Evolutionary conservation across 202 grass and related monocot genomes (phyloP).

Genomic region (Digitaria exilis): DNA sequence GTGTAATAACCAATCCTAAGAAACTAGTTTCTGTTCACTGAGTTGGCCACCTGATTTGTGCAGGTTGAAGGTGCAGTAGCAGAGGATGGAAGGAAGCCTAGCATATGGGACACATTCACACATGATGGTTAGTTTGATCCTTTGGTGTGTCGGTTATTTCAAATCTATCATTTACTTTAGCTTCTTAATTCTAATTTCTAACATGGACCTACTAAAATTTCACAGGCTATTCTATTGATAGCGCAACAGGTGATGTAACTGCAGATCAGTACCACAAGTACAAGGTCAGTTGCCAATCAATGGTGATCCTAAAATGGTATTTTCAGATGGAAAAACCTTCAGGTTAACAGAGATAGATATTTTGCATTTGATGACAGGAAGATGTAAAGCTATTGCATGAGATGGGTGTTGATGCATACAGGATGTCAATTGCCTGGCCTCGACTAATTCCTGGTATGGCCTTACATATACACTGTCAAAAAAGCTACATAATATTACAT

Average conservation of each 20-base stretch:
- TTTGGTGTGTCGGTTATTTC: background rate
- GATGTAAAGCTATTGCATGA: slow-evolving; percentile 92
- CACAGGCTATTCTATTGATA: slow-evolving; percentile 61
- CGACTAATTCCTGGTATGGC: slow-evolving; percentile 75
- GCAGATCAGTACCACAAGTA: slow-evolving; percentile 94
- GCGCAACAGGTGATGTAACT: slow-evolving; percentile 65
- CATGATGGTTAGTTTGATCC: slow-evolving; percentile 38
- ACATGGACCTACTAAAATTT: slow-evolving; percentile 13
- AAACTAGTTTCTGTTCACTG: background rate
- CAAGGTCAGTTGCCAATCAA: slow-evolving; percentile 49
- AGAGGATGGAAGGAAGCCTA: slow-evolving; percentile 69
- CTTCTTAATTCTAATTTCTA: slow-evolving; percentile 21
- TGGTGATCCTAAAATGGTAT: background rate
- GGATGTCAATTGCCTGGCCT: slow-evolving; percentile 94
- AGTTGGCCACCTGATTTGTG: background rate
- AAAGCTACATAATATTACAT: background rate
- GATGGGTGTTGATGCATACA: slow-evolving; percentile 76
- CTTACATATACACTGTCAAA: background rate
- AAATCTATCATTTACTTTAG: background rate
- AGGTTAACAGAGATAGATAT: background rate
- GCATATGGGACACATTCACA: slow-evolving; percentile 65
- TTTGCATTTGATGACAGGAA: slow-evolving; percentile 49
- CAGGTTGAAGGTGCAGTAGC: slow-evolving; percentile 66
- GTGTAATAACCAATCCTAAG: background rate
- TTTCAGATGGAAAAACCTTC: background rate